These are phyloP conservation scores for Musa itinerans DNA, from an alignment of 176 grass and related monocot species.

Conservation along the genomic window DNA sequence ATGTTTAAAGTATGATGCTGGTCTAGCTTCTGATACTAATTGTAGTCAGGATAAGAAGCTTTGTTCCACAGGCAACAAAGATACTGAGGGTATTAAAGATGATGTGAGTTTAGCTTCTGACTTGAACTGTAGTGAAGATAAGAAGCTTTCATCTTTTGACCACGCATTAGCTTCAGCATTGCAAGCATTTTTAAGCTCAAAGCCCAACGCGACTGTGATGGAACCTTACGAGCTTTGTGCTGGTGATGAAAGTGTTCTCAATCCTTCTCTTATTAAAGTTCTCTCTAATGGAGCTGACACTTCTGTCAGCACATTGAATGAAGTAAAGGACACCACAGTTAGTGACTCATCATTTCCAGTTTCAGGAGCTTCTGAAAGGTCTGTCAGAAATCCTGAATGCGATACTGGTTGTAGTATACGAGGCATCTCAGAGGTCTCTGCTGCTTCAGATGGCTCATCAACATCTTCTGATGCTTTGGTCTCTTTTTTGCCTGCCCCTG, in stretches of 20 bases:
- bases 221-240: conserved; percentile 1
- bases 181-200: conserved; percentile 52
- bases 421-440: too few relatives aligned
- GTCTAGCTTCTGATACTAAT: conserved; percentile 23
- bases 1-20: background rate
- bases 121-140: conserved; percentile 18
- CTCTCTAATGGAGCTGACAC: conserved; percentile 18
- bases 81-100: conserved; percentile 21
- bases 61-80: conserved; percentile 22
- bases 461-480: background rate
- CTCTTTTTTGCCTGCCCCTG: background rate
- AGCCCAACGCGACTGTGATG: conserved; percentile 4
- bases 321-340: conserved; percentile 8
- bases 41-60: conserved; percentile 22
- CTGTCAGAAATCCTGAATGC: conserved; percentile 19
- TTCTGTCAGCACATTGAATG: background rate
- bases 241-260: conserved; percentile 12
- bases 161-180: conserved; percentile 68
- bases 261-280: background rate
- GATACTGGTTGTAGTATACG: background rate
- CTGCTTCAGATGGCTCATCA: background rate
- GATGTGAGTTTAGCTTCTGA: conserved; percentile 22
- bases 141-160: conserved; percentile 47
- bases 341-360: conserved; percentile 17
- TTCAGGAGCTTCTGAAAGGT: conserved; percentile 9